Conservation (phyloP, 164 flowering plant species). For the Protea cynaroides region DNA sequence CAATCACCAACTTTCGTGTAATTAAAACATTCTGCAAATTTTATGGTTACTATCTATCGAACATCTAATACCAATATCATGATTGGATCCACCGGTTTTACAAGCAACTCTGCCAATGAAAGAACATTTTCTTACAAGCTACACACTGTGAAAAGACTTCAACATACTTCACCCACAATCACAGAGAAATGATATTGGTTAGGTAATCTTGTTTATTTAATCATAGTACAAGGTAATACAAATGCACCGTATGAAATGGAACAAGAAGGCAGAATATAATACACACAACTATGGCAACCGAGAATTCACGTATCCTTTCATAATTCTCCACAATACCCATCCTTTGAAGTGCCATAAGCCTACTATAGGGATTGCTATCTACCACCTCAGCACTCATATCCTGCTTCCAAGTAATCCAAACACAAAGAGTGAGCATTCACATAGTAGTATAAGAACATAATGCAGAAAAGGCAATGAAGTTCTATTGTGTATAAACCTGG, state of each 20-base stretch:
- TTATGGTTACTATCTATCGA: too few relatives aligned
- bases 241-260: not conserved
- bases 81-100: not conserved
- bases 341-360: conserved; percentile 98
- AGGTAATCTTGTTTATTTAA: not conserved
- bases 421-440: not conserved
- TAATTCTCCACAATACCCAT: conserved; percentile 97
- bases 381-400: conserved; percentile 97
- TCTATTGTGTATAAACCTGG: conserved; percentile 39
- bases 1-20: too few relatives aligned
- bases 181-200: too few relatives aligned
- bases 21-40: not conserved
- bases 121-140: too few relatives aligned
- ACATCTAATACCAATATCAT: not conserved
- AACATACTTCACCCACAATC: too few relatives aligned
- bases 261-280: conserved; percentile 23
- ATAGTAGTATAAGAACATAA: not conserved
- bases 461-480: not conserved
- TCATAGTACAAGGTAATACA: not conserved
- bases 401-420: conserved; percentile 32
- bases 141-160: too few relatives aligned
- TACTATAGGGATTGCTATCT: conserved; percentile 95
- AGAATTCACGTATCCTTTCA: conserved; percentile 85
- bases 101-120: not conserved
- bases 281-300: conserved; percentile 94